Base-by-base conservation (phyloP, 495 filamentous ascomycete species). In the Cenococcum geophilum region DNA sequence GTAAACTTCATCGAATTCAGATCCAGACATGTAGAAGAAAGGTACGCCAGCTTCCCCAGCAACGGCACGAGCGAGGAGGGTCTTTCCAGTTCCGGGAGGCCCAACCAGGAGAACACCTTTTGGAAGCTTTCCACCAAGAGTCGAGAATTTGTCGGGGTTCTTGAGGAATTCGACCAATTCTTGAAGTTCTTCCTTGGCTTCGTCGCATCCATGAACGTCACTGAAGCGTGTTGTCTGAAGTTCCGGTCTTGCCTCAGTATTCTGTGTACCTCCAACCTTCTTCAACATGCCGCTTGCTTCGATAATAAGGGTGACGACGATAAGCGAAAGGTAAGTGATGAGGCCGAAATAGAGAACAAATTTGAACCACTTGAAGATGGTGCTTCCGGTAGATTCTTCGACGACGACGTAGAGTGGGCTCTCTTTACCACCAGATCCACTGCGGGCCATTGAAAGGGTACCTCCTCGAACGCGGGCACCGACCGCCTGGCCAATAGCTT, bases 11-110 rank as follows among this genome's bases (percentile, higher is more conserved):
- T 98, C 93, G 70, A 98, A 98, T 73, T 98, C 95, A 59, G 88
- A 92, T 27, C 93, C 93, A 66, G 95, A 97, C 92, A 98, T 97
- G 80, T 93, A 97, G 81, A 97, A 98, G 82, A 97, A 97, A 0
- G 93, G 93, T 21, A 97, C 95, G 60, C 93, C 93, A 47, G 93
- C 91, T 77, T 98, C 93, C 27, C 93, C 93, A 57, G 93, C 93
- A 55, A 98, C 93, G 11, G 93, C 93, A 65, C 95, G 88, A 60
- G 93, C 93, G 58, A 98, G 82, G 43, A 98, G 81, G n/a, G 93
- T 98, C 75, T 98, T 98, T 75, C 93, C 93, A 55, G 93, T 98
- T 75, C 93, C 93, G 35, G 93, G 93, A 69, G 93, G 93, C 8
- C 93, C 93, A 70, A 96, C 89, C 45, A 98, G 82, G 47, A 98